Conservation (phyloP, 1,284 basidiomycete genomes). For the Singerocomus inundabilis region DNA sequence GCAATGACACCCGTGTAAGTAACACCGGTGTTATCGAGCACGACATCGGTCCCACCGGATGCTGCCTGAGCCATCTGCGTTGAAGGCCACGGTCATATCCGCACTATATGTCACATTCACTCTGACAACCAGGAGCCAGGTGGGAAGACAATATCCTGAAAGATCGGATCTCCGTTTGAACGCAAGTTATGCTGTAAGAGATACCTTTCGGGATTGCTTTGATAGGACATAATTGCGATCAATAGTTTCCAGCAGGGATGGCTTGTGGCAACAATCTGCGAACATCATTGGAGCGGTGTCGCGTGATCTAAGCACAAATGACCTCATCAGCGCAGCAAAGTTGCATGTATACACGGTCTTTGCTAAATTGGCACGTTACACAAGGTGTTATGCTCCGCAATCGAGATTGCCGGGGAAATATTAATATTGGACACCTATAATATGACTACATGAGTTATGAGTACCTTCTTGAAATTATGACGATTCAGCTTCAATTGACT, state of each 20-base stretch:
- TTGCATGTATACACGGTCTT: not conserved
- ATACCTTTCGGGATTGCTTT: not conserved
- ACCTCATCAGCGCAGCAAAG: not conserved
- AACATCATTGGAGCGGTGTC: not conserved
- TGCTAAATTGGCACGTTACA: not conserved
- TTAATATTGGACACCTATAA: not conserved
- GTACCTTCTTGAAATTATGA: slow-evolving; percentile 12
- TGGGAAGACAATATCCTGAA: not conserved
- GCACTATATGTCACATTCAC: not conserved
- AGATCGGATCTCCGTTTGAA: not conserved
- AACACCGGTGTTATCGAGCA: not conserved
- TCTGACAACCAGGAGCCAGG: not conserved
- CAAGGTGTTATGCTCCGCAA: not conserved
- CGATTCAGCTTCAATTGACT: slow-evolving; percentile 25
- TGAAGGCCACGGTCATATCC: not conserved
- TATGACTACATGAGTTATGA: slow-evolving; percentile 4
- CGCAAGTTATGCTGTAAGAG: not conserved
- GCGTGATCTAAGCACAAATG: not conserved
- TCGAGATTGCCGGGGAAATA: not conserved
- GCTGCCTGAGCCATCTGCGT: not conserved
- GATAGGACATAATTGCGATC: not conserved
- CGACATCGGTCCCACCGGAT: not conserved
- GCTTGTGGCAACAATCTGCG: not conserved
- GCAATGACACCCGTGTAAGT: not conserved
- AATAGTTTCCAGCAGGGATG: not conserved